Conservation (phyloP, 1,284 basidiomycete genomes). For the Rhodotorula sp. region DNA sequence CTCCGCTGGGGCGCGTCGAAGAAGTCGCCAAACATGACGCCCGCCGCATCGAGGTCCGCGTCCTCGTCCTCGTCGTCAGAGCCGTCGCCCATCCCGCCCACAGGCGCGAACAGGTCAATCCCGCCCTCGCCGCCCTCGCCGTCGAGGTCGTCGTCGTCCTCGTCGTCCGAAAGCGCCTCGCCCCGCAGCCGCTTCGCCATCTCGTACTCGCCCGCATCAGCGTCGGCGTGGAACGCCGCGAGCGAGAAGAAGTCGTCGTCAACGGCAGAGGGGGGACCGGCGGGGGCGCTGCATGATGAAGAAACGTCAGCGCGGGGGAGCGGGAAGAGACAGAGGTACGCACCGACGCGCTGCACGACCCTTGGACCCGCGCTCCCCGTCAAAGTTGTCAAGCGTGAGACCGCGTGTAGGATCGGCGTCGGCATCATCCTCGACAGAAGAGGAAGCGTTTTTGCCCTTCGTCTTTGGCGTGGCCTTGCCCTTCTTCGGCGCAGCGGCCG, state of each 20-base stretch:
- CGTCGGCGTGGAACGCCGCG: conserved; percentile 82
- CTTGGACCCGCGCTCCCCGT: conserved; percentile 22
- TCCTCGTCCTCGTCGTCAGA: conserved; percentile 33
- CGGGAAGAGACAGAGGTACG: not conserved
- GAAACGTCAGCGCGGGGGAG: not conserved
- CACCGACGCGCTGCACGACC: conserved; percentile 17
- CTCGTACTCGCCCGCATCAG: conserved; percentile 72
- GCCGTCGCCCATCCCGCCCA: conserved; percentile 10
- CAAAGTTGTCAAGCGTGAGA: conserved; percentile 40
- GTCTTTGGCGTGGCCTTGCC: conserved; percentile 28
- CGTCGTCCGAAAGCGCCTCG: conserved; percentile 56
- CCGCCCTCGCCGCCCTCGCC: conserved; percentile 56
- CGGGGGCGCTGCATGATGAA: not conserved
- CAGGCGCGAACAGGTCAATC: conserved; percentile 49
- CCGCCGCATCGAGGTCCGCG: conserved; percentile 41
- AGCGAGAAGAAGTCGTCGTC: conserved; percentile 94
- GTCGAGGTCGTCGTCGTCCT: conserved; percentile 56
- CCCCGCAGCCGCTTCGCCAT: conserved; percentile 61
- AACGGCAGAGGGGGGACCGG: conserved; percentile 53
- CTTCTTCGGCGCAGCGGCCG: conserved; percentile 38
- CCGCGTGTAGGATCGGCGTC: conserved; percentile 27
- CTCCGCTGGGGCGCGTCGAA: conserved; percentile 40
- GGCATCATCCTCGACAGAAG: conserved; percentile 11
- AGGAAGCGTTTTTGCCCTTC: not conserved
- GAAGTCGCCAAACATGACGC: conserved; percentile 45